Evolutionary conservation across 306 rosid species (phyloP), one percentile per base, ranked within the genome.

Genomic region (Cajanus cajan): DNA sequence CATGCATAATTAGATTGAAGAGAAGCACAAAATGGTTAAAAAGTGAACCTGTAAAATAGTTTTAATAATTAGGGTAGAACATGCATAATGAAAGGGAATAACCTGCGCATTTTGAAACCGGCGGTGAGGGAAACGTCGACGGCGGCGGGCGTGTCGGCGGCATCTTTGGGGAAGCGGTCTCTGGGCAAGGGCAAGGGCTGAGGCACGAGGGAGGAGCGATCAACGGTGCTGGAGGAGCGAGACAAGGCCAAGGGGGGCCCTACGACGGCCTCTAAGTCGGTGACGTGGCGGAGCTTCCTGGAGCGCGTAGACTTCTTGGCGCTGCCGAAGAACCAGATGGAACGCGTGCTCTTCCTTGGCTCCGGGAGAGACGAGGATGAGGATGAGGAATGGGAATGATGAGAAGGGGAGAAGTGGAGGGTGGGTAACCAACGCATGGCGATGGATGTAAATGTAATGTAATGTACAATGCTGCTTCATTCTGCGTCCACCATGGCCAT

Each of bases 101-200:
- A 92, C 98, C 97, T 89, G 19, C 79, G 85, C 79, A 86, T 85
- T 4, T 80, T 76, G 69, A 79, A 22, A 44, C 41, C 80, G 4
- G 84, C 10, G 18, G 82, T n/a, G 22, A 19, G 70, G 22, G 68
- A 39, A 15, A 51, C 74, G 1, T 61, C 89, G 12, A 37, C 3
- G 77, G n/a, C 2, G 71, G 45, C 19, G 6, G 62, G 18, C 0
- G 48, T 12, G 2, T 21, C 34, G 16, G 68, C 57, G 10, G 59
- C 77, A 8, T 47, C 78, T 79, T 78, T 89, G 1, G 98, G 90
- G 0, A 94, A 94, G 9, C 93, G 97, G 21, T 84, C 87, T 66
- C 65, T 87, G 4, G 98, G 99, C 77, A 93, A 86, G 4, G 99
- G 98, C 48, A 95, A 84, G 0, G 98, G 98, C 33, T 87, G 96